Evolutionary conservation across 441 rosid genomes (phyloP).

Genomic region (Jatropha multifida): DNA sequence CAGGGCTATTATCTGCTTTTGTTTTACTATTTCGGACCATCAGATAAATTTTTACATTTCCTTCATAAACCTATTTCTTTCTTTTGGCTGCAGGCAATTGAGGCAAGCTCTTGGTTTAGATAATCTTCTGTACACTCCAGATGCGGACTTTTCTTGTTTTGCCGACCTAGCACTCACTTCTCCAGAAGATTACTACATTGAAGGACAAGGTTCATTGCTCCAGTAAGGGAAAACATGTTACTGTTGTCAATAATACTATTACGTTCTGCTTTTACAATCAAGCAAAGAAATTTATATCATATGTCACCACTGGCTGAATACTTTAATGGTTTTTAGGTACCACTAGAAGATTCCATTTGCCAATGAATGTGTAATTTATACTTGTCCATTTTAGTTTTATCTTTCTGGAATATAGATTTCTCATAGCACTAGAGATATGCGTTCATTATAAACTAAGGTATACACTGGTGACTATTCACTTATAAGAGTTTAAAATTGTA

Average conservation of each 20-base stretch:
- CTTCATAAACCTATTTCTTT: not conserved
- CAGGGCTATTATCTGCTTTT: not conserved
- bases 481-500: too few relatives aligned
- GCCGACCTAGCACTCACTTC: constrained; percentile 92
- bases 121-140: constrained; percentile 94
- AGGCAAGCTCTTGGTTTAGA: constrained; percentile 80
- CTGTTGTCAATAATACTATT: not conserved
- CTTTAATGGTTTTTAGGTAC: not conserved
- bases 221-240: constrained; percentile 57
- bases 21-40: constrained; percentile 3
- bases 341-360: not conserved
- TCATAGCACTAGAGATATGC: not conserved
- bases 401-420: not conserved
- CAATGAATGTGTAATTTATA: not conserved
- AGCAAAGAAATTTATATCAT: not conserved
- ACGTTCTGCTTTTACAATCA: constrained; percentile 6
- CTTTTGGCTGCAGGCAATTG: constrained; percentile 59
- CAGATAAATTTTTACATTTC: not conserved
- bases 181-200: constrained; percentile 92
- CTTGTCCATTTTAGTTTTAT: not conserved
- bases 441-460: not conserved
- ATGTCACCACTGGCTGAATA: not conserved
- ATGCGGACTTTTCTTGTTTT: constrained; percentile 98
- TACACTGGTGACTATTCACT: not conserved
- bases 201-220: constrained; percentile 95